Percentiles rank a stretch among this genome's conserved stretches.
Conservation (phyloP, 257 asterid species). For the Solanum lycopersicoides region DNA sequence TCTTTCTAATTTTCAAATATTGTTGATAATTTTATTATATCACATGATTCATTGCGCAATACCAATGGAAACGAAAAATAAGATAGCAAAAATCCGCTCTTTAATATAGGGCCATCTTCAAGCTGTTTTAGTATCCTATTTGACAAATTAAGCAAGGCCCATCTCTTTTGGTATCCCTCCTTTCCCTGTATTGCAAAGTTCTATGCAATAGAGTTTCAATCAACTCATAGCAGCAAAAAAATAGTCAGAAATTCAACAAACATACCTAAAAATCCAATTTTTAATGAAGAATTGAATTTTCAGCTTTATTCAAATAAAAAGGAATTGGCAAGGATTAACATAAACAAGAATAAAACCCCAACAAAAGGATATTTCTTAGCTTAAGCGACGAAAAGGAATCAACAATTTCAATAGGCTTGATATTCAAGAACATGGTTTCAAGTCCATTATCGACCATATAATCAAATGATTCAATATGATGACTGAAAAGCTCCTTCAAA, state of each 20-base stretch:
- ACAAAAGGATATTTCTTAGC: constrained; percentile 78
- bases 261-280: neutral
- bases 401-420: constrained; percentile 56
- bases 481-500: constrained; percentile 49
- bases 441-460: constrained; percentile 63
- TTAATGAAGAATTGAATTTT: neutral
- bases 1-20: neutral
- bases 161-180: neutral
- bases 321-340: neutral
- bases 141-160: neutral
- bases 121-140: neutral
- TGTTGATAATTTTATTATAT: neutral
- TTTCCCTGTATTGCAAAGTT: no score
- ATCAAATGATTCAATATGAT: constrained; percentile 80
- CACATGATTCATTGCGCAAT: neutral
- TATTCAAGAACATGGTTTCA: constrained; percentile 31
- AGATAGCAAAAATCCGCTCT: neutral
- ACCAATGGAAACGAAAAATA: neutral
- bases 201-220: neutral
- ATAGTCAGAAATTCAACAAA: neutral
- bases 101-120: neutral
- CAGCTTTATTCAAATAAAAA: neutral
- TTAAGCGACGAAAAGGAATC: constrained; percentile 33
- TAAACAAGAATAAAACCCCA: neutral
- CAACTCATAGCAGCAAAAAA: neutral